These are phyloP conservation scores for Samsoniella hepiali DNA, from an alignment of 2,329 filamentous ascomycete genomes.

Conservation along the genomic window DNA sequence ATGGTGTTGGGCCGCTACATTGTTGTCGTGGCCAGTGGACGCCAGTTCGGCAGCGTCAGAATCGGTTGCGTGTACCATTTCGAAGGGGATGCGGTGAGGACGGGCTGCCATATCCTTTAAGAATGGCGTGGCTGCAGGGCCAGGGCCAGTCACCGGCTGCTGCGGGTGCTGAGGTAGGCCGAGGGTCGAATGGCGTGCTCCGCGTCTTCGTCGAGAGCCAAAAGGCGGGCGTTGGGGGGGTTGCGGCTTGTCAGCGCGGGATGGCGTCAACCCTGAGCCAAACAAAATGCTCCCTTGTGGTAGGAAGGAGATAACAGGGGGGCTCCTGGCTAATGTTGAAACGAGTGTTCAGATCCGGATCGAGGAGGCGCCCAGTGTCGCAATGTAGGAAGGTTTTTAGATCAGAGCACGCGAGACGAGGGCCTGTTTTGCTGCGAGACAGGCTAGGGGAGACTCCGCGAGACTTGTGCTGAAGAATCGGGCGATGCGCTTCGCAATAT, in stretches of 20 bases:
- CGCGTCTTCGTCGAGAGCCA: not conserved
- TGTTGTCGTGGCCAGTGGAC: slow-evolving; percentile 7
- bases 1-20: slow-evolving; percentile 14
- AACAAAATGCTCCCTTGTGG: not conserved
- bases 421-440: slow-evolving; percentile 4
- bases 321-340: slow-evolving; percentile 4
- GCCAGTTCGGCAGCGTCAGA: slow-evolving; percentile 11
- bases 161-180: slow-evolving; percentile 14
- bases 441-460: slow-evolving; percentile 3
- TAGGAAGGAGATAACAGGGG: not conserved
- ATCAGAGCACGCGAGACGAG: not conserved
- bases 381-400: slow-evolving; percentile 8
- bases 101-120: slow-evolving; percentile 14
- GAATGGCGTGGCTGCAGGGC: slow-evolving; percentile 12
- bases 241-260: slow-evolving; percentile 14
- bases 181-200: slow-evolving; percentile 20
- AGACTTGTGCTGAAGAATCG: slow-evolving; percentile 13
- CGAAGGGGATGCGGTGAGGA: slow-evolving; percentile 11
- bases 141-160: slow-evolving; percentile 16
- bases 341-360: not conserved
- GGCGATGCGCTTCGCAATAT: slow-evolving; percentile 14
- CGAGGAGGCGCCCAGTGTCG: not conserved
- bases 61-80: slow-evolving; percentile 12
- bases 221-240: not conserved
- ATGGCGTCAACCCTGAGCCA: slow-evolving; percentile 15